phyloP scores from a whole-genome alignment of 139 green algal genomes.

The Picochlorum sp. region DNA sequence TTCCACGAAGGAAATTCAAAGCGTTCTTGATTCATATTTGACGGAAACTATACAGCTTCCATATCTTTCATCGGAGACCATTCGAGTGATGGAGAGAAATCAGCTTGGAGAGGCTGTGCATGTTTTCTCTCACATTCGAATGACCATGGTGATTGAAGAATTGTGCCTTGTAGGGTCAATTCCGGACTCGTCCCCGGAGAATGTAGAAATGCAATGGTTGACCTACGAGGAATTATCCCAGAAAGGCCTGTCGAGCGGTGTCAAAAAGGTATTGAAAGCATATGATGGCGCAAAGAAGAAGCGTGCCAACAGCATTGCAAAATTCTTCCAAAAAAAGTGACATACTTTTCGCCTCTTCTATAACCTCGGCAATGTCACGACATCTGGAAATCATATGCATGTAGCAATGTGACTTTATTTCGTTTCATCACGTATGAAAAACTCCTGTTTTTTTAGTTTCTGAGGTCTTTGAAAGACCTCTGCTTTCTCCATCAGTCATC shows the following conservation, averaged over 20 bases:
- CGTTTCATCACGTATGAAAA: no score
- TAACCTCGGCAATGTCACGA: no score
- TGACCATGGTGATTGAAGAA: constrained; percentile 45
- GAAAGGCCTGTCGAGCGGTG: constrained; percentile 36
- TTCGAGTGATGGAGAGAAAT: constrained; percentile 22
- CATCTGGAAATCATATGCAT: no score
- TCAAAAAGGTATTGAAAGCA: constrained; percentile 42
- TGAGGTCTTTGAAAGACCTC: no score
- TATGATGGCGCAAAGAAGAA: not conserved
- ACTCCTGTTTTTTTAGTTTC: no score
- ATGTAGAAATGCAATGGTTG: constrained; percentile 31
- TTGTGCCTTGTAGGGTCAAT: constrained; percentile 27
- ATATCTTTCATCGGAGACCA: not conserved
- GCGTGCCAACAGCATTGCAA: not conserved
- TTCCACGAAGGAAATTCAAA: not conserved
- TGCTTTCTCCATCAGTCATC: no score
- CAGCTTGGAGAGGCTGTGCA: constrained; percentile 39
- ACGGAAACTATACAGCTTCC: not conserved
- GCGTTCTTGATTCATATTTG: not conserved
- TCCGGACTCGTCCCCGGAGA: not conserved
- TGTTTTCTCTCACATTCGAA: constrained; percentile 62
- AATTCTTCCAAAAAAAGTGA: constrained; percentile 10
- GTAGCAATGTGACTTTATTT: no score
- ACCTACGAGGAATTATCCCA: constrained; percentile 12
- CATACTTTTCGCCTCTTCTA: no score